Conservation (phyloP, 768 basidiomycete species). For the Boletus reticuloceps region DNA sequence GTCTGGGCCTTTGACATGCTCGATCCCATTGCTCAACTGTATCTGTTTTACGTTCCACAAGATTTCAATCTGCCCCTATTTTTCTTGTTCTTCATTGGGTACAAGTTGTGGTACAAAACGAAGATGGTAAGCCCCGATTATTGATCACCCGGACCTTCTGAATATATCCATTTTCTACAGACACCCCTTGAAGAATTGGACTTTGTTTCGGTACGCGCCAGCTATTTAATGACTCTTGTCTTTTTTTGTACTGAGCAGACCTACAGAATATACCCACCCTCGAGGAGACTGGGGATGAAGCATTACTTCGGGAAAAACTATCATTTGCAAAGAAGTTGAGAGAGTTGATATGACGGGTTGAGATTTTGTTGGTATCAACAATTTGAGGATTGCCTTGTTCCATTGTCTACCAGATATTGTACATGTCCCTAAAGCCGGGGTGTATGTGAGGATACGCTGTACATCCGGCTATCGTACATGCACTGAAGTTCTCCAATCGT, state of each 20-base stretch:
- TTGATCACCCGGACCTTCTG: neutral
- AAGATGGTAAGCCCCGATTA: slow-evolving; percentile 14
- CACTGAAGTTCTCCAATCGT: neutral
- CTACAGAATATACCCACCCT: slow-evolving; percentile 60
- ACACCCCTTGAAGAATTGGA: slow-evolving; percentile 52
- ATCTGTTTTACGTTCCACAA: slow-evolving; percentile 12
- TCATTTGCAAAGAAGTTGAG: neutral
- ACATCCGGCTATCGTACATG: too few relatives aligned
- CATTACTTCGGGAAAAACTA: slow-evolving; percentile 7
- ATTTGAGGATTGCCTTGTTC: too few relatives aligned
- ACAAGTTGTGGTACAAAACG: slow-evolving; percentile 34
- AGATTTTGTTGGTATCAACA: too few relatives aligned
- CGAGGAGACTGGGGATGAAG: slow-evolving; percentile 60
- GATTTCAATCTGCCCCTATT: slow-evolving; percentile 43
- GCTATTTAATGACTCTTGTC: neutral
- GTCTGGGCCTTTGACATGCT: neutral
- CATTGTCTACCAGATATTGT: too few relatives aligned
- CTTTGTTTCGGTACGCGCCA: slow-evolving; percentile 55
- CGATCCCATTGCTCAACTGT: neutral
- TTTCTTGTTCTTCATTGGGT: slow-evolving; percentile 42
- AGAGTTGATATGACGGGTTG: slow-evolving; percentile 7
- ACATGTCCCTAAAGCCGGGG: too few relatives aligned
- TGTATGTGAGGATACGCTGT: too few relatives aligned
- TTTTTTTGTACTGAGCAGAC: neutral
- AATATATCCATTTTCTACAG: slow-evolving; percentile 1